Percentiles rank a stretch among this genome's conserved stretches.
Evolutionary conservation across 1,284 basidiomycete species (phyloP).

Genomic region (Cutaneotrichosporon cavernicola): DNA sequence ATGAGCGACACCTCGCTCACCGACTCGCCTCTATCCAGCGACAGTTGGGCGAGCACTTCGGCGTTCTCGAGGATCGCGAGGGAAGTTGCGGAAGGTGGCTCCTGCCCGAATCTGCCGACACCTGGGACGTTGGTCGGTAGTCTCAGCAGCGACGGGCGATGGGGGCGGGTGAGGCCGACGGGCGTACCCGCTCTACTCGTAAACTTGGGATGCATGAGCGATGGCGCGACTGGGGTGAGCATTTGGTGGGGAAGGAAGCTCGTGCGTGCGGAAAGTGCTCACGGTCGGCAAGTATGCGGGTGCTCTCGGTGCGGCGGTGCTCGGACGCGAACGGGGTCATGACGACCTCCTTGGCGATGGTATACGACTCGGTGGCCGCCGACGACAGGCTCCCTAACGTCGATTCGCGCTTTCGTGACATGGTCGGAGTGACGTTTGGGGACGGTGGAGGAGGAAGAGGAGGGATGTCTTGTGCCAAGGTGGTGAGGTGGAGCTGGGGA

Average conservation of each 20-base stretch:
- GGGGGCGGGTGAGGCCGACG: not conserved
- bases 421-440: not conserved
- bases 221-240: constrained; percentile 68
- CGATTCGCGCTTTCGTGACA: constrained; percentile 6
- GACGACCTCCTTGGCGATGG: constrained; percentile 50
- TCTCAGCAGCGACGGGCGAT: constrained; percentile 57
- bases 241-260: not conserved
- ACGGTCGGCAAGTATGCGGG: constrained; percentile 51
- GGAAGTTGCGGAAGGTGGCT: constrained; percentile 71
- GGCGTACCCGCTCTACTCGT: not conserved
- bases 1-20: constrained; percentile 59
- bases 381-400: constrained; percentile 32
- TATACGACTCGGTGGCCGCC: constrained; percentile 38
- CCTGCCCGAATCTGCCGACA: constrained; percentile 40
- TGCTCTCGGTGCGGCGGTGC: constrained; percentile 45
- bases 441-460: not conserved
- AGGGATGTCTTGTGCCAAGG: not conserved
- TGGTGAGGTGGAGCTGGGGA: not conserved
- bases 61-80: constrained; percentile 79
- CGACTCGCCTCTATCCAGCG: constrained; percentile 58
- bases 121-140: constrained; percentile 62
- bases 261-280: constrained; percentile 21
- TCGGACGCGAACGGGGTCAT: constrained; percentile 48
- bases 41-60: constrained; percentile 68
- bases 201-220: constrained; percentile 73